Evolutionary conservation across 306 rosid species (phyloP).

Genomic region (Vigna radiata): DNA sequence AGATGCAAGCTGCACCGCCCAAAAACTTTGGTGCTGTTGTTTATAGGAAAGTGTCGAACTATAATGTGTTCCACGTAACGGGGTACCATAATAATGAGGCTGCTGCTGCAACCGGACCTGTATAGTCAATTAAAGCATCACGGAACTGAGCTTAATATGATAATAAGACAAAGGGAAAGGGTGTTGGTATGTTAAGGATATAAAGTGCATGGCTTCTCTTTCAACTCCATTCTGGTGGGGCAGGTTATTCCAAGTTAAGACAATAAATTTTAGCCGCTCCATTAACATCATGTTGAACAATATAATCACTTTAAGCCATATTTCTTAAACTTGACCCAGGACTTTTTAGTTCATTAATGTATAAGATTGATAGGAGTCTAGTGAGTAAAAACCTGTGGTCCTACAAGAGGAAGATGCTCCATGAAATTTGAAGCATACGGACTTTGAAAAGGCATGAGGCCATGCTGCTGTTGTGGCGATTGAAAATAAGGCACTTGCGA

Average conservation of each 20-base stretch:
- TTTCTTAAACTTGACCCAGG: conserved; percentile 11
- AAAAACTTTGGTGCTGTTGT: conserved; percentile 58
- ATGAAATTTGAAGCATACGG: conserved; percentile 55
- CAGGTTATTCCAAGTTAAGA: conserved; percentile 12
- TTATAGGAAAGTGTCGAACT: conserved; percentile 48
- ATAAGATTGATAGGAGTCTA: conserved; percentile 42
- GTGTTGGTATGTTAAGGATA: neutral
- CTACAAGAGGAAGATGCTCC: conserved; percentile 55
- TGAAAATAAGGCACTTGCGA: conserved; percentile 61
- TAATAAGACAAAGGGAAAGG: conserved; percentile 13
- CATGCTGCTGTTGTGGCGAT: conserved; percentile 56
- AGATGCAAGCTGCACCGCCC: conserved; percentile 58
- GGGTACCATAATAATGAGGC: conserved; percentile 50
- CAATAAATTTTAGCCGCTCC: conserved; percentile 21
- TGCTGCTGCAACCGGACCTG: conserved; percentile 58
- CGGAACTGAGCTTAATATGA: conserved; percentile 1
- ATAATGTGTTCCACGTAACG: conserved; percentile 44
- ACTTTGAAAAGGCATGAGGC: conserved; percentile 51
- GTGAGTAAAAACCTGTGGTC: conserved; percentile 64
- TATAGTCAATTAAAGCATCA: conserved; percentile 32
- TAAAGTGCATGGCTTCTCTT: neutral
- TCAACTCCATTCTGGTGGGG: conserved; percentile 8
- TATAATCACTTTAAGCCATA: conserved; percentile 37
- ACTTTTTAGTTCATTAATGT: conserved; percentile 10
- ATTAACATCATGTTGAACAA: conserved; percentile 32